These are phyloP conservation scores for Schizophyllum amplum DNA, from an alignment of 1,284 basidiomycete species.

Conservation along the genomic window DNA sequence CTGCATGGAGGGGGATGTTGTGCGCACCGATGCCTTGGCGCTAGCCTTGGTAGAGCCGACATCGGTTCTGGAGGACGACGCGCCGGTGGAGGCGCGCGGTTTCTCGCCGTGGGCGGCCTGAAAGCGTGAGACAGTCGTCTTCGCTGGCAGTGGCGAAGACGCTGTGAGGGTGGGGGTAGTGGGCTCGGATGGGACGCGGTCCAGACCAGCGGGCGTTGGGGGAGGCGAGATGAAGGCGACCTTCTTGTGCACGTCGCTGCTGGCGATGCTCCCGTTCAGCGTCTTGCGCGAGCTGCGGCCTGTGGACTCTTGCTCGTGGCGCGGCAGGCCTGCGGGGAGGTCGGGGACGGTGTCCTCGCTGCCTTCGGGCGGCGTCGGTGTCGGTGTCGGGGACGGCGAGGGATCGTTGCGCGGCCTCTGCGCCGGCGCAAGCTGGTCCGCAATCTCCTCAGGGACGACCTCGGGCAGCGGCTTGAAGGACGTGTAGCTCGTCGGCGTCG, in stretches of 20 bases:
- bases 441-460: slow-evolving; percentile 23
- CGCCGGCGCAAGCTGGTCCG: slow-evolving; percentile 20
- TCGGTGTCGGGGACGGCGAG: slow-evolving; percentile 39
- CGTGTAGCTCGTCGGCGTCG: slow-evolving; percentile 39
- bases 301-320: slow-evolving; percentile 35
- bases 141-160: slow-evolving; percentile 33
- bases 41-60: slow-evolving; percentile 20
- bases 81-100: slow-evolving; percentile 53
- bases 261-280: slow-evolving; percentile 31
- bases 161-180: slow-evolving; percentile 27
- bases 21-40: slow-evolving; percentile 47
- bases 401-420: slow-evolving; percentile 35
- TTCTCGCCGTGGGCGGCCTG: slow-evolving; percentile 65
- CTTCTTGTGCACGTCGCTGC: slow-evolving; percentile 60
- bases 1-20: slow-evolving; percentile 54
- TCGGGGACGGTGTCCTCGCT: slow-evolving; percentile 14
- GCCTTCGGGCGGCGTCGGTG: slow-evolving; percentile 16
- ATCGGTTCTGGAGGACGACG: slow-evolving; percentile 39
- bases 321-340: slow-evolving; percentile 19
- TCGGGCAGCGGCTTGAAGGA: slow-evolving; percentile 67
- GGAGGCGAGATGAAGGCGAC: slow-evolving; percentile 78
- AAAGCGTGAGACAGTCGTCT: slow-evolving; percentile 67
- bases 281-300: slow-evolving; percentile 47
- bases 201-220: slow-evolving; percentile 38
- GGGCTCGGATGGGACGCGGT: slow-evolving; percentile 29